Evolutionary conservation across 257 asterid species (phyloP).

Genomic region (Asclepias syriaca): DNA sequence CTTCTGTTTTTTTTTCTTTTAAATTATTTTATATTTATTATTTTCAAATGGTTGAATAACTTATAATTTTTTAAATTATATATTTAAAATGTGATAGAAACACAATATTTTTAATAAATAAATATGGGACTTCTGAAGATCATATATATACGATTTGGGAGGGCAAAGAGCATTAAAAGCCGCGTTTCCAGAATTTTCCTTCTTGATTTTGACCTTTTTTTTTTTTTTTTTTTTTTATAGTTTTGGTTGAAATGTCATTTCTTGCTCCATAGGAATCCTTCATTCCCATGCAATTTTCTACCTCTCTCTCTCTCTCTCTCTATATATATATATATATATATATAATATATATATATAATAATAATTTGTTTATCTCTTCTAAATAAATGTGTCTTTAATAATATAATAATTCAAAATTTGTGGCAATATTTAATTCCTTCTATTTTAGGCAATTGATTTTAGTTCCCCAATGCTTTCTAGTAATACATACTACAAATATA

Average conservation of each 20-base stretch:
- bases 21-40: too few species aligned
- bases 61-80: too few species aligned
- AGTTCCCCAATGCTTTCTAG: not conserved
- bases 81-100: too few species aligned
- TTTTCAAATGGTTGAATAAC: too few species aligned
- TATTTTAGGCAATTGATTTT: not conserved
- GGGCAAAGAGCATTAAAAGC: not conserved
- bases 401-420: not conserved
- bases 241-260: not conserved
- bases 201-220: conserved; percentile 1
- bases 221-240: too few species aligned
- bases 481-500: too few species aligned
- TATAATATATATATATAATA: too few species aligned
- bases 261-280: not conserved
- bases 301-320: too few species aligned
- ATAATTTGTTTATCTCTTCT: not conserved
- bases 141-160: not conserved
- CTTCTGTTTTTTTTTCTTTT: not conserved
- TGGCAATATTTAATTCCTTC: not conserved
- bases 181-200: conserved; percentile 2
- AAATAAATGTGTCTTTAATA: not conserved
- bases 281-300: not conserved
- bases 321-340: too few species aligned
- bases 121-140: too few species aligned
- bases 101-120: too few species aligned